Percentiles rank a stretch among this genome's conserved stretches.
Evolutionary conservation across 441 rosid genomes (phyloP).

Genomic region (Populus trichocarpa): DNA sequence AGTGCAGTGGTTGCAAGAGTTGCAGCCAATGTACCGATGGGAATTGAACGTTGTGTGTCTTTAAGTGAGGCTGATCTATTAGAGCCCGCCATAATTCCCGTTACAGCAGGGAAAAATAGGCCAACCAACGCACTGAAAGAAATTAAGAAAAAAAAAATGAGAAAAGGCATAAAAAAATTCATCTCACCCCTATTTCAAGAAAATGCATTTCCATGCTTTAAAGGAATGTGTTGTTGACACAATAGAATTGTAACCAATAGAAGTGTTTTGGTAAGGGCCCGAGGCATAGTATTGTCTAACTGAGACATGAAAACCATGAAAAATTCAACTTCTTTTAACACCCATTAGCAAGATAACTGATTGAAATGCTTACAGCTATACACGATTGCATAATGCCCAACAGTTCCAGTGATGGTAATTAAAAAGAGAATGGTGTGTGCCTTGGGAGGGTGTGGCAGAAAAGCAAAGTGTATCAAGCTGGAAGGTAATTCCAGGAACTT

Average conservation of each 20-base stretch:
- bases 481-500: background rate
- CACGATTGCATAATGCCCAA: background rate
- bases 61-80: constrained; percentile 94
- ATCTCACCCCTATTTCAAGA: background rate
- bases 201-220: constrained; percentile 7
- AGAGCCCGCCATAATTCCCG: constrained; percentile 99
- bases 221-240: background rate
- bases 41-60: constrained; percentile 98
- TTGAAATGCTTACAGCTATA: background rate
- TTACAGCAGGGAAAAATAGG: constrained; percentile 98
- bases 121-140: constrained; percentile 92
- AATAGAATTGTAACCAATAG: background rate
- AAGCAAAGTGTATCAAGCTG: background rate
- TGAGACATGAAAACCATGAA: background rate
- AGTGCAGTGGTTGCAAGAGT: constrained; percentile 77
- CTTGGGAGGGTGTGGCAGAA: background rate
- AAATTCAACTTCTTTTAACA: background rate
- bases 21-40: constrained; percentile 92
- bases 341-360: background rate
- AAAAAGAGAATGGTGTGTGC: background rate
- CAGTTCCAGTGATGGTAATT: background rate
- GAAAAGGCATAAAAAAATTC: constrained; percentile 9
- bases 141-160: constrained; percentile 17
- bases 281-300: background rate
- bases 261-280: background rate